phyloP scores from a whole-genome alignment of 495 filamentous ascomycete genomes.

The Parathielavia hyrcaniae region DNA sequence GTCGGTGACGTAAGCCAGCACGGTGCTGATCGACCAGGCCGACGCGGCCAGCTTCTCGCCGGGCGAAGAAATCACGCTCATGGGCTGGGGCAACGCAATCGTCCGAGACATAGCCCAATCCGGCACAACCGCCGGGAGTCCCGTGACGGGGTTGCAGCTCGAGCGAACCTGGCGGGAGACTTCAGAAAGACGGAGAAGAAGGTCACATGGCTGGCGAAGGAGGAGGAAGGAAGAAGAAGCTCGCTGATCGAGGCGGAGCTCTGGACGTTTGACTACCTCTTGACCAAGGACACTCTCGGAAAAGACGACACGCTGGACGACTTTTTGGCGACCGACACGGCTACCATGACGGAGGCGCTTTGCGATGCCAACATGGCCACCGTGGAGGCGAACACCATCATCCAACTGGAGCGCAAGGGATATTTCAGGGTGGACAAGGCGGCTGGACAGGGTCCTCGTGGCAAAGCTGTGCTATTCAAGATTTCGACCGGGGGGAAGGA shows the following conservation, averaged over 20 bases:
- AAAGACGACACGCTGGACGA: conserved; percentile 74
- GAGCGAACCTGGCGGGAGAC: conserved; percentile 30
- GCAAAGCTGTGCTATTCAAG: conserved; percentile 9
- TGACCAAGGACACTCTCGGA: conserved; percentile 80
- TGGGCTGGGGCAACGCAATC: conserved; percentile 1
- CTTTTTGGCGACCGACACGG: conserved; percentile 66
- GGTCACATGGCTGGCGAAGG: conserved; percentile 72
- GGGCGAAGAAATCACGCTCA: conserved; percentile 7
- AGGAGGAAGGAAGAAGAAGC: too few relatives aligned
- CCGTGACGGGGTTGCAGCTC: background rate
- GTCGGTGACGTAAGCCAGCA: background rate
- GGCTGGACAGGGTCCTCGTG: background rate
- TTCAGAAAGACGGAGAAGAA: conserved; percentile 85
- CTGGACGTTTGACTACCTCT: conserved; percentile 80
- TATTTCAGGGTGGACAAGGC: conserved; percentile 7
- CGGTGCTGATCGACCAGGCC: background rate
- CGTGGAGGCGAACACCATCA: background rate
- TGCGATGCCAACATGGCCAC: background rate
- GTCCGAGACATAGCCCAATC: background rate
- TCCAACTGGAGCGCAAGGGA: conserved; percentile 3
- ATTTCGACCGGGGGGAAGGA: conserved; percentile 5
- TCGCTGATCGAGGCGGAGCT: conserved; percentile 68
- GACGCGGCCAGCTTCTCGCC: background rate
- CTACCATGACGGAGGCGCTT: conserved; percentile 27
- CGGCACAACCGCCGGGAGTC: too few relatives aligned